phyloP scores from a whole-genome alignment of 805 yeast species.

The Scheffersomyces ergatensis region DNA sequence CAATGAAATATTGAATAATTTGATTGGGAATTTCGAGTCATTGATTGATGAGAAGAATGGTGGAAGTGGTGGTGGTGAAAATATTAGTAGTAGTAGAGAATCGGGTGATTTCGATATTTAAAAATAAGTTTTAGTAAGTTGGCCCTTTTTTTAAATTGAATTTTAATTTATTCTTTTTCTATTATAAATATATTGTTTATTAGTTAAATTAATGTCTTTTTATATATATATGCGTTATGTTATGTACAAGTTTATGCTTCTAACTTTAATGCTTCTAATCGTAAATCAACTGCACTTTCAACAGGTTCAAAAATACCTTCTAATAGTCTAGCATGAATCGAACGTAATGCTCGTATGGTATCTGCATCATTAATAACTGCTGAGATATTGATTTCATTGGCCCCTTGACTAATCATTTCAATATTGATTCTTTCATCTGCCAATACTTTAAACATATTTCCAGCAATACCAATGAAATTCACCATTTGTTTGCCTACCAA shows the following conservation, averaged over 20 bases:
- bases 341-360: slow-evolving; percentile 79
- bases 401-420: slow-evolving; percentile 98
- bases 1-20: slow-evolving; percentile 58
- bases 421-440: slow-evolving; percentile 91
- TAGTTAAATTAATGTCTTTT: neutral
- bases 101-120: slow-evolving; percentile 32
- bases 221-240: too few species aligned
- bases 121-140: too few species aligned
- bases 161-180: neutral
- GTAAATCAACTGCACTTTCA: slow-evolving; percentile 26
- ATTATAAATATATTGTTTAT: slow-evolving; percentile 1
- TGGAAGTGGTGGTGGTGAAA: slow-evolving; percentile 9
- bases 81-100: slow-evolving; percentile 21
- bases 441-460: slow-evolving; percentile 90
- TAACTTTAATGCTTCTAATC: slow-evolving; percentile 28
- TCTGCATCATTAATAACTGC: slow-evolving; percentile 88
- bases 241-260: neutral
- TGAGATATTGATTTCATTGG: slow-evolving; percentile 94
- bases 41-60: slow-evolving; percentile 46
- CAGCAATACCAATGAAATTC: slow-evolving; percentile 94
- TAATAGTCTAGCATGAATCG: slow-evolving; percentile 76
- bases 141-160: neutral
- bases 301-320: slow-evolving; percentile 36
- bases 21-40: slow-evolving; percentile 62
- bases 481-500: slow-evolving; percentile 97